Conservation (phyloP, 1,284 basidiomycete species). For the Amylostereum areolatum region DNA sequence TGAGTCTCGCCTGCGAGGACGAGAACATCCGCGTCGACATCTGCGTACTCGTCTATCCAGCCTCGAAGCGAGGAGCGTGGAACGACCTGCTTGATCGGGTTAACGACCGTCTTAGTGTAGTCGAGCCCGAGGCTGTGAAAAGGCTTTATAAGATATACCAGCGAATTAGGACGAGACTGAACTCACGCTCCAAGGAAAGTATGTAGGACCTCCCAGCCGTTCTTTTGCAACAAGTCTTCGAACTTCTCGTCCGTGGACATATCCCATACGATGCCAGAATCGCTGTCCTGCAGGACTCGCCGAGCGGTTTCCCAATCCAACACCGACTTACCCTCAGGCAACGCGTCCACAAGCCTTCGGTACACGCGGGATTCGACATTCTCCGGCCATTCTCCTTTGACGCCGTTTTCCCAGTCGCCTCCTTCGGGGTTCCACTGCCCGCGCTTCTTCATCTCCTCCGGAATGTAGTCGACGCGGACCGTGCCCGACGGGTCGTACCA, state of each 20-base stretch:
- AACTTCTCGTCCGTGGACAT: constrained; percentile 22
- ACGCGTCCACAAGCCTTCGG: background rate
- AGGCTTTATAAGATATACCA: background rate
- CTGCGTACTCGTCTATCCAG: constrained; percentile 32
- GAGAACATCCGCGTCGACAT: constrained; percentile 28
- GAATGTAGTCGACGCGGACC: constrained; percentile 31
- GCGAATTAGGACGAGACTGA: background rate
- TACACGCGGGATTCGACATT: constrained; percentile 1
- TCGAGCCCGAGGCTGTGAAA: constrained; percentile 29
- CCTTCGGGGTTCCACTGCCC: constrained; percentile 19
- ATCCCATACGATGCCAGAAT: constrained; percentile 10
- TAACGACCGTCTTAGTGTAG: constrained; percentile 32
- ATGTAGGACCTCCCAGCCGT: constrained; percentile 30
- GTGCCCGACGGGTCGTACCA: constrained; percentile 29
- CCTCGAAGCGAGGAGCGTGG: constrained; percentile 28
- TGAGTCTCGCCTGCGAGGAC: constrained; percentile 36
- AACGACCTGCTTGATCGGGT: constrained; percentile 28
- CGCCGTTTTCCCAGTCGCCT: constrained; percentile 14
- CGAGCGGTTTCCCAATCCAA: constrained; percentile 8
- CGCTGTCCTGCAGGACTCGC: background rate
- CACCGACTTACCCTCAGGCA: constrained; percentile 1
- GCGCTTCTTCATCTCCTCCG: constrained; percentile 24
- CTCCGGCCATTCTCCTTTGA: constrained; percentile 13
- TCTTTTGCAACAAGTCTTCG: constrained; percentile 24
- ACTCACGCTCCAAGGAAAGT: constrained; percentile 32